Conservation (phyloP, 768 basidiomycete genomes). For the Boletus rubroflammeus region DNA sequence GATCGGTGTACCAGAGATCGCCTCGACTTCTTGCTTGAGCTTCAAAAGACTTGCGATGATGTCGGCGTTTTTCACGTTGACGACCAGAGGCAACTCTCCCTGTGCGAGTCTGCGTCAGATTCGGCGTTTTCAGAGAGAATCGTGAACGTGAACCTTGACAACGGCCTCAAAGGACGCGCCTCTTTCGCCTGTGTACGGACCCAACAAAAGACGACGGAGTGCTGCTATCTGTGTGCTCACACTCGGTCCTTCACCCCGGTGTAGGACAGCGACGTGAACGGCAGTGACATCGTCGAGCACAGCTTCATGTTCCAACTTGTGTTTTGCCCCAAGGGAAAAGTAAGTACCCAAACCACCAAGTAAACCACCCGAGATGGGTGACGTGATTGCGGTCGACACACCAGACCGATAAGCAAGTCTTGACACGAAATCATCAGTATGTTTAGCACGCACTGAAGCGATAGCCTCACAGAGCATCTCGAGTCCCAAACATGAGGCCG, state of each 20-base stretch:
- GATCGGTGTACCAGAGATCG: conserved; percentile 23
- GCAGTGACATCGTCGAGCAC: conserved; percentile 64
- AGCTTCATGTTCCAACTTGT: conserved; percentile 58
- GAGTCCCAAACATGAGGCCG: conserved; percentile 51
- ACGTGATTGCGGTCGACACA: conserved; percentile 64
- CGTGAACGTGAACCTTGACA: conserved; percentile 29
- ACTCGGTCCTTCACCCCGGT: conserved; percentile 34
- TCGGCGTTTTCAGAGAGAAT: neutral
- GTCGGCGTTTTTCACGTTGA: conserved; percentile 69
- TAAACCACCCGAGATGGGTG: conserved; percentile 55
- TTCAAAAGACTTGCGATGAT: conserved; percentile 65
- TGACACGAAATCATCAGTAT: conserved; percentile 6
- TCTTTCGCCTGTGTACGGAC: conserved; percentile 22
- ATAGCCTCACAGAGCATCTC: conserved; percentile 45
- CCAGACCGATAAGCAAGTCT: conserved; percentile 74
- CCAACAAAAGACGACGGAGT: conserved; percentile 46
- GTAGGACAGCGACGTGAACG: conserved; percentile 52
- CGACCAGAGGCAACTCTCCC: conserved; percentile 61
- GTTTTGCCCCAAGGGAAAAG: conserved; percentile 55
- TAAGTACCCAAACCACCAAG: conserved; percentile 60
- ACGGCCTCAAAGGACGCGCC: conserved; percentile 36
- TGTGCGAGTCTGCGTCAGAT: conserved; percentile 23
- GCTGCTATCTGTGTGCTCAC: conserved; percentile 63
- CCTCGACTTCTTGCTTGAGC: conserved; percentile 55
- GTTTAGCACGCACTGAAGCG: neutral